Percentiles rank a stretch among this genome's conserved stretches.
Conservation (phyloP, 192 early-diverging fungal genomes). For the Backusella circina region DNA sequence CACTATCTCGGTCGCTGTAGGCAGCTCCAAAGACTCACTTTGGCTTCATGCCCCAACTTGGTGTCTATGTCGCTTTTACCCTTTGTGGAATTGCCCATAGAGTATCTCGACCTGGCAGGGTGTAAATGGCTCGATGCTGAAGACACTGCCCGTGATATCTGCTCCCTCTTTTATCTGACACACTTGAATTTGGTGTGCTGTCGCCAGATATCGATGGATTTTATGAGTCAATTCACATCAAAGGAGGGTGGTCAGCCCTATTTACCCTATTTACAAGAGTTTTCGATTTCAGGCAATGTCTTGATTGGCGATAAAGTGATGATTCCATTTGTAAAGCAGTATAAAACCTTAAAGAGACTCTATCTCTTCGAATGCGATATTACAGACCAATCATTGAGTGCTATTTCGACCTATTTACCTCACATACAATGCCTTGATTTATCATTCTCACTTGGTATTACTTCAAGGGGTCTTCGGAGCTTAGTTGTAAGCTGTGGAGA, state of each 20-base stretch:
- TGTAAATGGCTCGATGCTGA: constrained; percentile 22
- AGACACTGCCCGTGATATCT: constrained; percentile 25
- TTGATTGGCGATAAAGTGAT: constrained; percentile 33
- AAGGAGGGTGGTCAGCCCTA: not conserved
- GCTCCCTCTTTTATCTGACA: constrained; percentile 5
- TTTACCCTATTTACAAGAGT: constrained; percentile 25
- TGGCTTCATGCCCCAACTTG: constrained; percentile 4
- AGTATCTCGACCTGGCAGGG: constrained; percentile 17
- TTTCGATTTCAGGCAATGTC: constrained; percentile 33
- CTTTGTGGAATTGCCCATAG: constrained; percentile 16
- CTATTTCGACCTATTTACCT: constrained; percentile 28
- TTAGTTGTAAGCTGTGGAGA: constrained; percentile 15
- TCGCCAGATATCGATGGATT: constrained; percentile 1
- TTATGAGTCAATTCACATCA: constrained; percentile 17
- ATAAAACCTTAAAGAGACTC: constrained; percentile 19
- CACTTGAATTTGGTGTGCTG: constrained; percentile 25
- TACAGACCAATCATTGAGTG: constrained; percentile 28
- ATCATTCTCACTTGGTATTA: constrained; percentile 27
- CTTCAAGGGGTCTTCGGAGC: constrained; percentile 25
- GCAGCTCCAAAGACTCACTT: not conserved
- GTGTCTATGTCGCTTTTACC: constrained; percentile 16
- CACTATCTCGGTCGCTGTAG: constrained; percentile 21
- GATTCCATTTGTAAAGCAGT: constrained; percentile 22
- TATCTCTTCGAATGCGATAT: constrained; percentile 34
- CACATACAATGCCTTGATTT: constrained; percentile 29